These are phyloP conservation scores for Platanus orientalis DNA, from an alignment of 164 flowering plant species.

Conservation along the genomic window DNA sequence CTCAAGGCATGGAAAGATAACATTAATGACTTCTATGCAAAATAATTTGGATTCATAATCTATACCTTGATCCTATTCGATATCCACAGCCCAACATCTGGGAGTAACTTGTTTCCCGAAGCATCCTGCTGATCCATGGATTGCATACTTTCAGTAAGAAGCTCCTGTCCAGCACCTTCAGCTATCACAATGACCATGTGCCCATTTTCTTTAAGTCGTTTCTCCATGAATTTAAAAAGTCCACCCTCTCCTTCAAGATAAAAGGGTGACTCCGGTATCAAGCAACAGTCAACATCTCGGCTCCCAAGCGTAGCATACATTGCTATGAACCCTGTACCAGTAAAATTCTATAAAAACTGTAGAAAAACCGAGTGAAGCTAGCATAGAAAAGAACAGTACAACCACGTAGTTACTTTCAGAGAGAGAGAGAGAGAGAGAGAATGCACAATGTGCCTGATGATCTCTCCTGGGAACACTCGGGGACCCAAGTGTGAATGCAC, in stretches of 20 bases:
- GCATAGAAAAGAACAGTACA: background rate
- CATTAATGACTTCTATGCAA: background rate
- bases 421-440: too few relatives aligned
- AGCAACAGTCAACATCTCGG: conserved; percentile 73
- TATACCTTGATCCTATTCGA: conserved; percentile 52
- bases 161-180: conserved; percentile 81
- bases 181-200: conserved; percentile 78
- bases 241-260: conserved; percentile 70
- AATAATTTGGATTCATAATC: background rate
- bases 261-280: conserved; percentile 77
- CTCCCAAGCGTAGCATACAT: conserved; percentile 67
- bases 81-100: conserved; percentile 62
- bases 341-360: background rate
- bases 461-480: too few relatives aligned
- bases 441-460: too few relatives aligned
- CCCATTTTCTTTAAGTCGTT: conserved; percentile 59
- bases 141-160: conserved; percentile 33
- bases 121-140: conserved; percentile 43
- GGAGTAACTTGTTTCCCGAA: conserved; percentile 53
- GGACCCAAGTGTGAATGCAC: too few relatives aligned
- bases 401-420: too few relatives aligned
- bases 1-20: background rate
- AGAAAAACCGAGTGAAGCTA: background rate
- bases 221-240: conserved; percentile 55
- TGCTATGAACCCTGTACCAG: conserved; percentile 57